Base-by-base conservation (phyloP, 2,329 filamentous ascomycete genomes). In the Pseudodiploospora longispora region DNA sequence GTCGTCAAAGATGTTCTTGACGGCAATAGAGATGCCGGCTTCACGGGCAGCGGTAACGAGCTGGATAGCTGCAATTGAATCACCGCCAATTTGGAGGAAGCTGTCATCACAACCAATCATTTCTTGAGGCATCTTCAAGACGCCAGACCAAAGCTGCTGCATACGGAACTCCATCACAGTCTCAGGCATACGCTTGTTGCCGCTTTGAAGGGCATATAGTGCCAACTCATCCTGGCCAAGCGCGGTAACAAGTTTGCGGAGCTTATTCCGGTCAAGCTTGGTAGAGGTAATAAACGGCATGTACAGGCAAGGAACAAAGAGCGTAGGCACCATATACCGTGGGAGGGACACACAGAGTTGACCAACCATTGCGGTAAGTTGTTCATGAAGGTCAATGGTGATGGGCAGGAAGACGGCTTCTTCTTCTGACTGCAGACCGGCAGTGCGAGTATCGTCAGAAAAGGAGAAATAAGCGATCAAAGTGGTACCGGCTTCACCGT, bases 81-180 rank as follows among this genome's bases (percentile, higher is more conserved):
- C 51, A 6, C 52, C 52, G 4, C 52, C 52, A 1, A 54, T 40
- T 1, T 39, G 32, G n/a, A 49, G 46, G 36, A 54, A 54, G 38
- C 49, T 54, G 37, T 54, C 50, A 8, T 51, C 47, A 5, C 43
- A 30, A 39, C 51, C 44, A 36, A 54, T 52, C 4, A 42, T 43
- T 5, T 38, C 34, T 5, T 46, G 42, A 4, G 46, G 38, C 1
- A 52, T 31, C n/a, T 40, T 32, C 30, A 47, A 38, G 3, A 45
- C 27, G 4, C 43, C 29, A 9, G 41, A 46, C 44, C 44, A 46
- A 4, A 46, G 44, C 32, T 36, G 43, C 10, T 43, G 44, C 6
- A 46, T 28, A 7, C 38, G 36, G 6, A 46, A 19, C 12, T 46
- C 44, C 36, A 43, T 46, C 3, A 29, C 5, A 10, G 44, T 46